These are phyloP conservation scores for Alternaria novae-zelandiae DNA, from an alignment of 2,329 filamentous ascomycete species.

Conservation along the genomic window DNA sequence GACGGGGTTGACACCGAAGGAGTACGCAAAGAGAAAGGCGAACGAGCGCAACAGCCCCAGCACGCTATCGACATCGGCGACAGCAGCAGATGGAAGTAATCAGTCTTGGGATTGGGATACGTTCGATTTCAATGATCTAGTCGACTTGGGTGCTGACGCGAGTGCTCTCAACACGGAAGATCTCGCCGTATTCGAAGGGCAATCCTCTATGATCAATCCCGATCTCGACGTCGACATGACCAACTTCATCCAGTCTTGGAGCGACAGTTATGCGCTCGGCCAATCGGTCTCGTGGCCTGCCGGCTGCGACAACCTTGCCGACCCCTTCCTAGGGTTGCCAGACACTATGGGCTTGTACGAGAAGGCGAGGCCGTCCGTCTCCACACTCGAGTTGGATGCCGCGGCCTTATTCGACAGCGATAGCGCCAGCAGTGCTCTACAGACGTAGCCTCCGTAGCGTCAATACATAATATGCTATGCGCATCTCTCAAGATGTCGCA, in stretches of 20 bases:
- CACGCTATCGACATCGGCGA: constrained; percentile 2
- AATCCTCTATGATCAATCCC: constrained; percentile 16
- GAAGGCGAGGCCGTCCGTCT: constrained; percentile 8
- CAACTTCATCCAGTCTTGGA: constrained; percentile 19
- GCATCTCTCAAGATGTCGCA: neutral
- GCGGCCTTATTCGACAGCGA: constrained; percentile 16
- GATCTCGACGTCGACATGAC: constrained; percentile 23
- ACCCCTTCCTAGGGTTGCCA: constrained; percentile 1
- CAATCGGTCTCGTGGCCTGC: neutral
- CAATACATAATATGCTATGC: neutral
- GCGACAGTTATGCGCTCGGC: constrained; percentile 9
- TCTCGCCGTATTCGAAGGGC: constrained; percentile 7
- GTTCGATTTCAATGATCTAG: constrained; percentile 37
- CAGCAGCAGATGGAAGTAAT: constrained; percentile 2
- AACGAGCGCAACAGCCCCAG: constrained; percentile 12
- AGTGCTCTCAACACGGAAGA: constrained; percentile 10
- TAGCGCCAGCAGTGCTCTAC: neutral
- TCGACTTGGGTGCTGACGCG: constrained; percentile 28
- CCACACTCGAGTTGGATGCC: constrained; percentile 26
- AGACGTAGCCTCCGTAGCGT: neutral
- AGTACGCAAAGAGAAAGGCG: constrained; percentile 42
- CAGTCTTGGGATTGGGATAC: constrained; percentile 23
- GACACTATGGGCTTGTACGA: neutral
- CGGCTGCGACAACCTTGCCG: neutral
- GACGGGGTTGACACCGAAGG: constrained; percentile 60